Conservation (phyloP, 805 yeast genomes). For the Ogataea ganodermae region DNA sequence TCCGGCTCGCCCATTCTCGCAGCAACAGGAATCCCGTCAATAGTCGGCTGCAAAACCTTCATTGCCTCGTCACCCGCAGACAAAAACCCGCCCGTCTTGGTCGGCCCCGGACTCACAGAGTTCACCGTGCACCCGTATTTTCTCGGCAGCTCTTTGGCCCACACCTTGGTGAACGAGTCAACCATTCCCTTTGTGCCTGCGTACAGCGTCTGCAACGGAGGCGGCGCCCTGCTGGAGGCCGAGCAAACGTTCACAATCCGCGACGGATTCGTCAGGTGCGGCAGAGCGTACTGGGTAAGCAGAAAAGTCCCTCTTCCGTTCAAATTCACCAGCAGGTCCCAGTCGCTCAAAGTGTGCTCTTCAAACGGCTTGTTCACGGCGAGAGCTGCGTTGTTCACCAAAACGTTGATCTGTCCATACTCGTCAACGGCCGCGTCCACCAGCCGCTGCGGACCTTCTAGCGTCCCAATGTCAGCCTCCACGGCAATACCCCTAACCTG, state of each 20-base stretch:
- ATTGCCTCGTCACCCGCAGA: constrained; percentile 14
- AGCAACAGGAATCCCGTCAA: constrained; percentile 10
- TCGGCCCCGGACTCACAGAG: constrained; percentile 16
- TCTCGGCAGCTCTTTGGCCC: constrained; percentile 15
- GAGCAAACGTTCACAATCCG: constrained; percentile 11
- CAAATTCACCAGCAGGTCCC: constrained; percentile 10
- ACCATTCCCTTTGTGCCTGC: constrained; percentile 17
- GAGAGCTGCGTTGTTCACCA: constrained; percentile 12
- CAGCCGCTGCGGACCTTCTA: constrained; percentile 11
- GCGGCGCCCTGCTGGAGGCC: constrained; percentile 13
- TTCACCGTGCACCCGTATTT: constrained; percentile 15
- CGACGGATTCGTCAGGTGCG: constrained; percentile 10
- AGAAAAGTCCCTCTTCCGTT: constrained; percentile 12
- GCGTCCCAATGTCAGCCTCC: constrained; percentile 11
- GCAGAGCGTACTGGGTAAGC: constrained; percentile 8
- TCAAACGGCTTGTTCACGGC: constrained; percentile 12
- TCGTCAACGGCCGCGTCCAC: constrained; percentile 9
- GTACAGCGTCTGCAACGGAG: constrained; percentile 10
- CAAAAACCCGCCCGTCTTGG: constrained; percentile 13
- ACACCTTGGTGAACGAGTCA: constrained; percentile 14
- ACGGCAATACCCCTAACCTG: constrained; percentile 7
- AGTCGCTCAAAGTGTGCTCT: constrained; percentile 9
- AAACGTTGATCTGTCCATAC: constrained; percentile 7
- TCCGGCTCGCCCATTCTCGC: constrained; percentile 14
- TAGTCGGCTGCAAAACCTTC: constrained; percentile 15